These are phyloP conservation scores for Diplodia sapinea DNA, from an alignment of 2,329 filamentous ascomycete genomes.

Conservation along the genomic window DNA sequence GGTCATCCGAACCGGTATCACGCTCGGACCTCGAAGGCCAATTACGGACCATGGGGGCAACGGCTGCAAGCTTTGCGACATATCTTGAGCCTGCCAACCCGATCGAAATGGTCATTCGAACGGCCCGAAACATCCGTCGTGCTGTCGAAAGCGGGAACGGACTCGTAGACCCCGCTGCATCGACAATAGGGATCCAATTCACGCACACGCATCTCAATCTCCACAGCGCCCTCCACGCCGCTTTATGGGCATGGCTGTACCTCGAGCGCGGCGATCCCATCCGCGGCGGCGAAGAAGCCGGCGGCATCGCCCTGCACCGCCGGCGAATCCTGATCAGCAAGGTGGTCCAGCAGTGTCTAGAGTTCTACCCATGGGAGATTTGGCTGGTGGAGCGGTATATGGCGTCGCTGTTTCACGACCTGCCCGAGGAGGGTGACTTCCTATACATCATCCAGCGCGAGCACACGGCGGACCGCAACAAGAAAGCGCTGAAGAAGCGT, in stretches of 20 bases:
- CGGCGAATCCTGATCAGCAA: slow-evolving; percentile 66
- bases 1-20: slow-evolving; percentile 69
- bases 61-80: slow-evolving; percentile 47
- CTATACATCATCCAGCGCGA: slow-evolving; percentile 60
- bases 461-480: slow-evolving; percentile 44
- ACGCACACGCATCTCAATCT: slow-evolving; percentile 50
- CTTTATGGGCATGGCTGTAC: slow-evolving; percentile 70
- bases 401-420: slow-evolving; percentile 63
- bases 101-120: slow-evolving; percentile 73
- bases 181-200: slow-evolving; percentile 18
- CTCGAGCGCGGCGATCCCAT: slow-evolving; percentile 43
- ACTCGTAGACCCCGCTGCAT: not conserved
- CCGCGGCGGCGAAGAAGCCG: slow-evolving; percentile 32
- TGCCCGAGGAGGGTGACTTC: slow-evolving; percentile 61
- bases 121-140: slow-evolving; percentile 79
- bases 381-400: slow-evolving; percentile 73
- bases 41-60: slow-evolving; percentile 61
- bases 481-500: slow-evolving; percentile 58
- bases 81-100: slow-evolving; percentile 70
- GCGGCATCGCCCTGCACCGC: slow-evolving; percentile 36
- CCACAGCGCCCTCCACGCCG: slow-evolving; percentile 70
- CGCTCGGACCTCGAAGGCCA: slow-evolving; percentile 63
- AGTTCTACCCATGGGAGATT: slow-evolving; percentile 72
- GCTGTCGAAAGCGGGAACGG: slow-evolving; percentile 59
- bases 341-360: slow-evolving; percentile 68